Conservation (phyloP, 257 asterid genomes). For the Nyctanthes arbortristis region DNA sequence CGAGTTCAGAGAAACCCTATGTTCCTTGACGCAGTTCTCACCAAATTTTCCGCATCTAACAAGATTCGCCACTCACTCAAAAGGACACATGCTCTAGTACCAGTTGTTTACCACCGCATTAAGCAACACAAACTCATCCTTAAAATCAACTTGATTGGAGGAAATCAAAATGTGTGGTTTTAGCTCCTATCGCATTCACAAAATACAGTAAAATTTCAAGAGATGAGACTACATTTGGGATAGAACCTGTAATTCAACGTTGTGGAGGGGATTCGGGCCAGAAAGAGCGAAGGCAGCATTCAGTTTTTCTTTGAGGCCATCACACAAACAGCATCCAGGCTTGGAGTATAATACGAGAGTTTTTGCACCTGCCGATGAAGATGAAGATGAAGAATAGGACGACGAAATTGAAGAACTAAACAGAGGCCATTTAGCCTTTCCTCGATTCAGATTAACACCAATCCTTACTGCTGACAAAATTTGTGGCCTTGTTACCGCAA, state of each 20-base stretch:
- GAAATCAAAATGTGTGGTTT: background rate
- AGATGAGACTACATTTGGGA: background rate
- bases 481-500: constrained; percentile 35
- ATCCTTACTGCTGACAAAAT: constrained; percentile 28
- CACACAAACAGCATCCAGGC: constrained; percentile 99
- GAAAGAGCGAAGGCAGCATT: constrained; percentile 69
- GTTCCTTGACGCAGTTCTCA: no score
- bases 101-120: background rate
- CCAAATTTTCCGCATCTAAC: no score
- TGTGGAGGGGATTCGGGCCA: constrained; percentile 45
- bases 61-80: no score
- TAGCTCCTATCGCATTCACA: background rate
- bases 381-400: constrained; percentile 42
- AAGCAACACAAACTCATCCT: background rate
- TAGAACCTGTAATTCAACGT: constrained; percentile 64
- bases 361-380: constrained; percentile 26
- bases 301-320: constrained; percentile 97
- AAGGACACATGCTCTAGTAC: background rate
- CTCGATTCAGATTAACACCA: constrained; percentile 22
- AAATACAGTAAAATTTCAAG: background rate
- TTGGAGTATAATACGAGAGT: constrained; percentile 76
- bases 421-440: constrained; percentile 15
- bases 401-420: constrained; percentile 39
- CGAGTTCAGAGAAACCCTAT: background rate
- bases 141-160: background rate